Percentiles rank a stretch among this genome's conserved stretches.
Evolutionary conservation across 2,329 filamentous ascomycete genomes (phyloP).

Genomic region (Ceratocystis destructans): DNA sequence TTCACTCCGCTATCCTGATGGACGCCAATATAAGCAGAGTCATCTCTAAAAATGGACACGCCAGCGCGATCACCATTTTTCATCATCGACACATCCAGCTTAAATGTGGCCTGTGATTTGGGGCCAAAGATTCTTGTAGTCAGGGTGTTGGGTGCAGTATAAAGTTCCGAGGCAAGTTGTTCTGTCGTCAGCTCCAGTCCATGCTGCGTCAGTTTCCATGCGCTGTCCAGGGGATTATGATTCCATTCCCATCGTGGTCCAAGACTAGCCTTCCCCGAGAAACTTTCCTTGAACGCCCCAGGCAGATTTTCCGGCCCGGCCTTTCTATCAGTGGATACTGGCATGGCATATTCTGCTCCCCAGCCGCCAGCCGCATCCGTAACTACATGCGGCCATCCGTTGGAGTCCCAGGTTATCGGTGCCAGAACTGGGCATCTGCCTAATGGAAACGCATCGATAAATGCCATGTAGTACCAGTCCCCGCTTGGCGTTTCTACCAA

Average conservation of each 20-base stretch:
- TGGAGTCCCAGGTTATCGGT: conserved; percentile 33
- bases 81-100: conserved; percentile 36
- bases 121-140: conserved; percentile 34
- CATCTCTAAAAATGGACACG: conserved; percentile 38
- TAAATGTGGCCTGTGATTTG: conserved; percentile 35
- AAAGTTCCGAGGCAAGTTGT: conserved; percentile 38
- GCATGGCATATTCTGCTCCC: conserved; percentile 30
- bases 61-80: conserved; percentile 37
- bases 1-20: conserved; percentile 26
- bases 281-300: conserved; percentile 30
- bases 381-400: conserved; percentile 34
- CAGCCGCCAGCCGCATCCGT: conserved; percentile 32
- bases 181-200: conserved; percentile 33
- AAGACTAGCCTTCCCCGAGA: conserved; percentile 23
- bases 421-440: conserved; percentile 42
- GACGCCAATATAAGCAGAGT: conserved; percentile 39
- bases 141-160: conserved; percentile 33
- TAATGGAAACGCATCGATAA: conserved; percentile 39
- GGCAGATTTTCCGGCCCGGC: conserved; percentile 23
- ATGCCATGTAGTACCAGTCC: conserved; percentile 45
- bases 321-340: conserved; percentile 24
- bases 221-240: conserved; percentile 41
- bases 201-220: conserved; percentile 30
- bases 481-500: conserved; percentile 37
- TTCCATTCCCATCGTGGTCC: conserved; percentile 44